Percentiles rank a stretch among this genome's conserved stretches.
Conservation (phyloP, 2,329 filamentous ascomycete genomes). For the Biscogniauxia sp. region DNA sequence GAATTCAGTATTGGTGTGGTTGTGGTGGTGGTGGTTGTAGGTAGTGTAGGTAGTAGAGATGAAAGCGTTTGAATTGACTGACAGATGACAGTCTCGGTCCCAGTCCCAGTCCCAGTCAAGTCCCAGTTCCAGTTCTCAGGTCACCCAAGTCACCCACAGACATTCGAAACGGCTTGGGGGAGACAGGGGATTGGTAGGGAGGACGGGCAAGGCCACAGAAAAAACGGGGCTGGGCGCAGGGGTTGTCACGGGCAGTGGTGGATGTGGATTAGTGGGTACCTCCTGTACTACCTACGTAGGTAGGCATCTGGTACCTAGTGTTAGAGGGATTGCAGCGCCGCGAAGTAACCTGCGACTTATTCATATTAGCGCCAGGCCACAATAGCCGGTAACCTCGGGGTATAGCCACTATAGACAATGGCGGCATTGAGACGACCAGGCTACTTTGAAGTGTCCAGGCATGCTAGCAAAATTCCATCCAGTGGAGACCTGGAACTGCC, state of each 20-base stretch:
- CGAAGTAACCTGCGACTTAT: constrained; percentile 4
- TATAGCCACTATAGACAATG: constrained; percentile 26
- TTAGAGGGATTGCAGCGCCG: constrained; percentile 16
- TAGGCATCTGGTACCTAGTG: background rate
- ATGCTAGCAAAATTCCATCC: background rate
- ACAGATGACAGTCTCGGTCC: constrained; percentile 11
- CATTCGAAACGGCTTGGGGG: constrained; percentile 17
- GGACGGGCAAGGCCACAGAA: background rate
- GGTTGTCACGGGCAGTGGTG: constrained; percentile 9
- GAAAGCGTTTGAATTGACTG: constrained; percentile 17
- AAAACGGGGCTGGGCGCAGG: constrained; percentile 21
- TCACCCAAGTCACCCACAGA: constrained; percentile 8
- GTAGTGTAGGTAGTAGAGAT: background rate
- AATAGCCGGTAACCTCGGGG: constrained; percentile 22
- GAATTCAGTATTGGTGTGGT: background rate
- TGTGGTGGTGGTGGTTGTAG: no score
- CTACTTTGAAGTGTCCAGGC: constrained; percentile 8
- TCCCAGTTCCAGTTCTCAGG: constrained; percentile 12
- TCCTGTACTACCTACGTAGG: background rate
- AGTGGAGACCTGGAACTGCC: background rate
- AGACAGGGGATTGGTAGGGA: constrained; percentile 22
- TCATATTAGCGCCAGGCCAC: constrained; percentile 14
- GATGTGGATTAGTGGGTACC: background rate
- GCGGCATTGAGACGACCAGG: constrained; percentile 24
- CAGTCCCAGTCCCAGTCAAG: constrained; percentile 20